Conservation (phyloP, 1,139 yeast genomes). For the Keqinozyma sinolaborantium region DNA sequence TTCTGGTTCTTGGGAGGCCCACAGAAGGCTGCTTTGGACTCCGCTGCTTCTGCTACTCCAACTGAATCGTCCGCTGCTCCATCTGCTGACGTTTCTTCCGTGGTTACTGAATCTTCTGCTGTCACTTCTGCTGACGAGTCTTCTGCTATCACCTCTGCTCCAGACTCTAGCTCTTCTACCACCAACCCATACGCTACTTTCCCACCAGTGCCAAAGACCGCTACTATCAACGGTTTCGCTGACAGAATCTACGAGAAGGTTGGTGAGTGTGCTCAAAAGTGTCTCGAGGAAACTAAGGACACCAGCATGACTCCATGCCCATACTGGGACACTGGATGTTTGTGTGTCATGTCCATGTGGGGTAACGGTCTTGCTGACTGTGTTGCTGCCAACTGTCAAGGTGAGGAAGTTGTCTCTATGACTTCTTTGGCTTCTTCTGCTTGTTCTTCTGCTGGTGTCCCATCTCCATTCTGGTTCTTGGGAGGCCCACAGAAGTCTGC, state of each 20-base stretch:
- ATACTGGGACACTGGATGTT: slow-evolving; percentile 38
- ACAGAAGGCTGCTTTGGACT: not conserved
- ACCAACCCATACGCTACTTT: slow-evolving; percentile 23
- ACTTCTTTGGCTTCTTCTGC: slow-evolving; percentile 22
- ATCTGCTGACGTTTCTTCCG: not conserved
- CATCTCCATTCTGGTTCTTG: slow-evolving; percentile 22
- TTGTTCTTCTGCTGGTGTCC: slow-evolving; percentile 25
- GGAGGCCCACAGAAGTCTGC: slow-evolving; percentile 13
- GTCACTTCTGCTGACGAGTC: not conserved
- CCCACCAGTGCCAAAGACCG: slow-evolving; percentile 37
- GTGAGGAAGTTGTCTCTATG: slow-evolving; percentile 18
- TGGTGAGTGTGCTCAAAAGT: slow-evolving; percentile 27
- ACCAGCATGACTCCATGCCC: slow-evolving; percentile 34
- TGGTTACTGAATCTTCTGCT: slow-evolving; percentile 2
- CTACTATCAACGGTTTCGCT: slow-evolving; percentile 40
- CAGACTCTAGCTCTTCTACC: slow-evolving; percentile 10
- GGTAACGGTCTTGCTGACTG: slow-evolving; percentile 25
- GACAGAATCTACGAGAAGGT: slow-evolving; percentile 29
- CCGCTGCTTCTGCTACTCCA: slow-evolving; percentile 1
- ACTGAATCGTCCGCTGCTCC: not conserved
- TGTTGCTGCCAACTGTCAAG: slow-evolving; percentile 25
- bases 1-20: slow-evolving; percentile 1
- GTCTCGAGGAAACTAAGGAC: slow-evolving; percentile 16
- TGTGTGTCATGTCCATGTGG: slow-evolving; percentile 31
- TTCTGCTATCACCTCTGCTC: slow-evolving; percentile 5